Conservation (phyloP, 495 filamentous ascomycete species). For the Tuber indicum region DNA sequence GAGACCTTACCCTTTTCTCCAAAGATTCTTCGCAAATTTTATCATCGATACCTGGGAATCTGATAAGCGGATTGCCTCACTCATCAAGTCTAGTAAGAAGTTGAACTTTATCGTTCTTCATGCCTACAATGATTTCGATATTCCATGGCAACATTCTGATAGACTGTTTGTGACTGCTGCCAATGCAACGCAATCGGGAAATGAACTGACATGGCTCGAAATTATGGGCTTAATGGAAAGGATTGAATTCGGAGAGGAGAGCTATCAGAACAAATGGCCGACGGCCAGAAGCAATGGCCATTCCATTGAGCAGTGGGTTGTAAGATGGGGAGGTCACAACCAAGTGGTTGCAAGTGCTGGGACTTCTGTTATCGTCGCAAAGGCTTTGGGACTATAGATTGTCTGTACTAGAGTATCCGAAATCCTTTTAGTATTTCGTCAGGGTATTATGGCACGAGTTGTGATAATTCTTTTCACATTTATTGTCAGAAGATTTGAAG, state of each 20-base stretch:
- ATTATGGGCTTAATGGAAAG: conserved; percentile 42
- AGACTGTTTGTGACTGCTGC: conserved; percentile 51
- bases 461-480: neutral
- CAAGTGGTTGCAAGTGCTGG: conserved; percentile 49
- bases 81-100: conserved; percentile 49
- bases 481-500: neutral
- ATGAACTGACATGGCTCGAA: conserved; percentile 43
- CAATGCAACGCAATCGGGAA: conserved; percentile 48
- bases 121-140: conserved; percentile 67
- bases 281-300: conserved; percentile 35
- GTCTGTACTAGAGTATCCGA: neutral
- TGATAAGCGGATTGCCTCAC: conserved; percentile 45
- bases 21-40: conserved; percentile 42
- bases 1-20: conserved; percentile 45
- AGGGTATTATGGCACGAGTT: neutral
- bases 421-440: neutral
- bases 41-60: conserved; percentile 54
- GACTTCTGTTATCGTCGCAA: conserved; percentile 35
- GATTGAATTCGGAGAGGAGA: conserved; percentile 40
- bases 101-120: conserved; percentile 68
- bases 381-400: conserved; percentile 35
- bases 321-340: conserved; percentile 54
- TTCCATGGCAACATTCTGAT: conserved; percentile 60
- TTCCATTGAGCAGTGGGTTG: conserved; percentile 41
- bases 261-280: conserved; percentile 34